Percentiles rank a stretch among this genome's conserved stretches.
Conservation (phyloP, 441 rosid species). For the Jatropha podagrica region DNA sequence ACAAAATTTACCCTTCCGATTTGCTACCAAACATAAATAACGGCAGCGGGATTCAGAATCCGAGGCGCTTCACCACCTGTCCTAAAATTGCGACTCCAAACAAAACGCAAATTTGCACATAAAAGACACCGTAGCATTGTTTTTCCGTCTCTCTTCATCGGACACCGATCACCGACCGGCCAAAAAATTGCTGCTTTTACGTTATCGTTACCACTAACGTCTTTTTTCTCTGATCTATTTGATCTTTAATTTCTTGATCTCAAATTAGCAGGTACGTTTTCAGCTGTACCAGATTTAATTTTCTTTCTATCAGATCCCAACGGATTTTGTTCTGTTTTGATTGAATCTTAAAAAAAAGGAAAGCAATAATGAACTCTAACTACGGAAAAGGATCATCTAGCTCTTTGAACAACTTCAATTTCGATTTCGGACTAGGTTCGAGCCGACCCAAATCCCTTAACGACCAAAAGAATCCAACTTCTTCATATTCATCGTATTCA, state of each 20-base stretch:
- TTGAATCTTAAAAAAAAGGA: not conserved
- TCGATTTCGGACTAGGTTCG: slow-evolving; percentile 82
- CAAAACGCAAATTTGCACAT: not conserved
- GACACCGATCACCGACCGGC: not conserved
- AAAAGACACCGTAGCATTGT: not conserved
- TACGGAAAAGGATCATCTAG: slow-evolving; percentile 58
- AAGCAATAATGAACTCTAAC: slow-evolving; percentile 52
- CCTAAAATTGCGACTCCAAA: not conserved
- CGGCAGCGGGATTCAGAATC: not conserved
- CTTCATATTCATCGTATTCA: slow-evolving; percentile 40
- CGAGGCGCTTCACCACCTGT: not conserved
- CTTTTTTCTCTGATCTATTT: not conserved
- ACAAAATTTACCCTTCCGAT: not conserved
- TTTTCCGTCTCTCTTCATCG: not conserved
- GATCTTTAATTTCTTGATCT: not conserved
- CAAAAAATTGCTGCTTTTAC: not conserved
- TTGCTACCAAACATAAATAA: not conserved
- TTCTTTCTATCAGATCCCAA: not conserved
- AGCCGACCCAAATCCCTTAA: slow-evolving; percentile 54
- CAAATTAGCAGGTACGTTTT: slow-evolving; percentile 29
- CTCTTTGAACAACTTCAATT: slow-evolving; percentile 54
- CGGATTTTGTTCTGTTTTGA: not conserved
- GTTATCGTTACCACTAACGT: not conserved
- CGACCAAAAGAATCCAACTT: slow-evolving; percentile 59
- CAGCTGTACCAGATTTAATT: slow-evolving; percentile 12